Base-by-base conservation (phyloP, 177 flowering plant genomes). In the Vitis hybrid region DNA sequence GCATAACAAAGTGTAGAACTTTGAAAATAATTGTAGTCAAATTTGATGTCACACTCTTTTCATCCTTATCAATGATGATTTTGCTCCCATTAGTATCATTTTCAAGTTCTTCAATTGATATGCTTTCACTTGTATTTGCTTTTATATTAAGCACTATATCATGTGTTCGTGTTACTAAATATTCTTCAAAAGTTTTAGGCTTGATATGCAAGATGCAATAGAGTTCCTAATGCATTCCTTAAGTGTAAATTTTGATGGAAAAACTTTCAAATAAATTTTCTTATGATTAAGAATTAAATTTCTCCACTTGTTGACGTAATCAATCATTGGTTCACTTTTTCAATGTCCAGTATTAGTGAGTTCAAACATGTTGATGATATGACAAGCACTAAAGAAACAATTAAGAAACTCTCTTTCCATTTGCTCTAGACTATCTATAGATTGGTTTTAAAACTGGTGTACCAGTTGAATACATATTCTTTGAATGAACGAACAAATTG, bases 211-310 rank as follows among this genome's bases (percentile, higher is more conserved):
- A 7, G 18, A 65, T 65, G 67, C 50, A 50, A 4, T 15, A 7
- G 1, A 65, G 55, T 6, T 18, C 54, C 67, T 55, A 65, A 18
- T 49, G 55, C 67, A 8, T 65, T 19, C 67, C 56, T 65, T 49
- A 0, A 3, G 20, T 65, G 28, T 55, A 65, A 54, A 50, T 65
- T 55, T 64, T 31, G 2, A 64, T 50, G 2, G 55, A 4, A 13
- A 31, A 65, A 17, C 18, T 18, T 17, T 51, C n/a, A n/a, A 13
- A 65, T 1, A 65, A 7, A 2, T 1, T 3, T 1, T 65, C 67
- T 65, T 65, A 14, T 31, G 18, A 12, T 65, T 51, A 15, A 65
- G 31, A 15, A 8, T 10, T 18, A 49, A 18, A 10, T 47, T 9
- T 2, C 67, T 65, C 56, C 28, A 64, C 14, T 8, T 10, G 13